Conservation (phyloP, 2,329 filamentous ascomycete species). For the Fusarium succisae region DNA sequence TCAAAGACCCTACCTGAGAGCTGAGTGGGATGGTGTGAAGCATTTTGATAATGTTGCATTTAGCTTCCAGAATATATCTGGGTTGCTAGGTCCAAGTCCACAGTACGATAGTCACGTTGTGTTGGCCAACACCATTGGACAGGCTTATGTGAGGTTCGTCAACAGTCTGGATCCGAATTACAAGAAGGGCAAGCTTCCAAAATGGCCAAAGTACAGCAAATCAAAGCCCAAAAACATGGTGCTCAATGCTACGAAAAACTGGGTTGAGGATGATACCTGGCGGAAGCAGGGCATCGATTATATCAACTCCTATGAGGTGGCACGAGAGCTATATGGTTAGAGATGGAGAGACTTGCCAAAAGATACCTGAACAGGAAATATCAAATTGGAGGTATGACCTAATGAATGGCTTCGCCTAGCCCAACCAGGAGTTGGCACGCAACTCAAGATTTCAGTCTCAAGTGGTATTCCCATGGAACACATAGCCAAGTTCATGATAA, state of each 20-base stretch:
- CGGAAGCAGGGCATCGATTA: slow-evolving; percentile 55
- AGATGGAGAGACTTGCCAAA: background rate
- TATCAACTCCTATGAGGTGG: slow-evolving; percentile 39
- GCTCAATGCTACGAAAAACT: slow-evolving; percentile 54
- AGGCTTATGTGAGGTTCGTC: slow-evolving; percentile 56
- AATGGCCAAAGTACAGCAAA: slow-evolving; percentile 54
- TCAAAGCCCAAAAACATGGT: slow-evolving; percentile 55
- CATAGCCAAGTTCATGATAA: background rate
- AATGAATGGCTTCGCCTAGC: background rate
- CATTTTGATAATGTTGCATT: slow-evolving; percentile 62
- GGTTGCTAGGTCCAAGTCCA: slow-evolving; percentile 56
- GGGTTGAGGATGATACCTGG: slow-evolving; percentile 58
- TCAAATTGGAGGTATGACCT: background rate
- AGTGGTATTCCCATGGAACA: background rate
- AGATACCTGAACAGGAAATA: background rate
- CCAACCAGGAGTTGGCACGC: background rate
- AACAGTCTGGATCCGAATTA: slow-evolving; percentile 54
- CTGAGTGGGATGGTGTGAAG: slow-evolving; percentile 52
- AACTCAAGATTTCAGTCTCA: background rate
- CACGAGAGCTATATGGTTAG: slow-evolving; percentile 38
- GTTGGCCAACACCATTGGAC: slow-evolving; percentile 50
- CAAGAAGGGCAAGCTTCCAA: slow-evolving; percentile 43
- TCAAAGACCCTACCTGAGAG: slow-evolving; percentile 54
- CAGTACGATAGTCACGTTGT: slow-evolving; percentile 50
- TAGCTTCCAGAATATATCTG: slow-evolving; percentile 61